These are phyloP conservation scores for Penicillium fimorum DNA, from an alignment of 495 filamentous ascomycete species.

Conservation along the genomic window DNA sequence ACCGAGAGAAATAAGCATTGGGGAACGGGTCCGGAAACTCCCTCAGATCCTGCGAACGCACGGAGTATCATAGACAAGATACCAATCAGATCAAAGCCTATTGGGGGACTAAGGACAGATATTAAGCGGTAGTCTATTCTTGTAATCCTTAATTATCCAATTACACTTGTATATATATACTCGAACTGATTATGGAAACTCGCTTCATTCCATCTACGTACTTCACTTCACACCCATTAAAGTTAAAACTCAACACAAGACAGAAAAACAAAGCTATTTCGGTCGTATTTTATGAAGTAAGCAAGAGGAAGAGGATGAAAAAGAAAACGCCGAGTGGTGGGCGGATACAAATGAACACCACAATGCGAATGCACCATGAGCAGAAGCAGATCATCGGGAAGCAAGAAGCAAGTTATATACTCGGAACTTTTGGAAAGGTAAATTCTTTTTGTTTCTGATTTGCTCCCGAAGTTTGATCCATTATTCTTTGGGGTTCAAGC, in stretches of 20 bases:
- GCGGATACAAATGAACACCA: conserved; percentile 7
- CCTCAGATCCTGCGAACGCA: too few species aligned
- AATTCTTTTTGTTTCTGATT: conserved; percentile 7
- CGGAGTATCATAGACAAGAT: too few species aligned
- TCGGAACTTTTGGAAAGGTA: conserved; percentile 6
- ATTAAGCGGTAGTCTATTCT: too few species aligned
- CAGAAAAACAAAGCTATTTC: not conserved
- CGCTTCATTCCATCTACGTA: not conserved
- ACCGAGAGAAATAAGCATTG: too few species aligned
- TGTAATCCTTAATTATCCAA: too few species aligned
- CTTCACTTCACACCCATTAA: not conserved
- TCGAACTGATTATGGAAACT: not conserved
- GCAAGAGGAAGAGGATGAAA: not conserved
- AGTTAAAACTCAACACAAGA: not conserved
- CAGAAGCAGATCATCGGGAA: not conserved
- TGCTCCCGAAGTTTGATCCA: conserved; percentile 6
- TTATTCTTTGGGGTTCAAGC: not conserved
- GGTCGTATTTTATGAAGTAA: not conserved
- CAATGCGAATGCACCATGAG: conserved; percentile 16
- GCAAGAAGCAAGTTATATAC: conserved; percentile 12
- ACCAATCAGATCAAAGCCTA: too few species aligned
- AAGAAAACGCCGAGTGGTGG: not conserved
- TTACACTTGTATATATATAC: not conserved
- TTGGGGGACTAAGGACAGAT: too few species aligned
- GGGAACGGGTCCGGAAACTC: too few species aligned